Evolutionary conservation across 2,329 filamentous ascomycete species (phyloP).

Genomic region (Coleophoma eucalyptorum): DNA sequence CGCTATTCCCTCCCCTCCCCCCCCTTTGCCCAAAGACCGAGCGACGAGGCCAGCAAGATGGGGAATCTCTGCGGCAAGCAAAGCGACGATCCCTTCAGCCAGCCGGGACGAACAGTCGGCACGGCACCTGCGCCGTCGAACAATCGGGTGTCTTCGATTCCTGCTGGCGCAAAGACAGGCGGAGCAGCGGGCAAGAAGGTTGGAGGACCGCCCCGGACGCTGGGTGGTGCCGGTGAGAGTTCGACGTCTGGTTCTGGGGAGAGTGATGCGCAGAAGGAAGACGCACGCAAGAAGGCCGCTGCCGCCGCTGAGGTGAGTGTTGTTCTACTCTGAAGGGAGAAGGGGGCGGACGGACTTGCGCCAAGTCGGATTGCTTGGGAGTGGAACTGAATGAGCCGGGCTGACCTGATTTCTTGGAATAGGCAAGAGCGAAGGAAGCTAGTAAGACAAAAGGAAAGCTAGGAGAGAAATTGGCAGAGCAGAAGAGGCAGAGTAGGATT

Average conservation of each 20-base stretch:
- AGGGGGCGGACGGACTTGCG: too few species aligned
- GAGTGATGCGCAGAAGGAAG: slow-evolving; percentile 31
- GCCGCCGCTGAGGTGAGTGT: slow-evolving; percentile 76
- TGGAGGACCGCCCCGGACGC: slow-evolving; percentile 55
- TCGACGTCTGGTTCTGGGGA: slow-evolving; percentile 10
- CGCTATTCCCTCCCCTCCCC: too few species aligned
- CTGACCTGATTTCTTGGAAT: slow-evolving; percentile 9
- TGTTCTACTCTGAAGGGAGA: neutral
- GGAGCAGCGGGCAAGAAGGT: slow-evolving; percentile 47
- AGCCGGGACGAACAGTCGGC: slow-evolving; percentile 70
- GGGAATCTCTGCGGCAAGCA: slow-evolving; percentile 85
- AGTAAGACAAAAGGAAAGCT: slow-evolving; percentile 59
- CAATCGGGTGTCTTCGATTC: slow-evolving; percentile 45
- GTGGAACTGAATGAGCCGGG: slow-evolving; percentile 1
- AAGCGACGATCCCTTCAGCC: slow-evolving; percentile 63
- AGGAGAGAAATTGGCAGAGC: slow-evolving; percentile 64
- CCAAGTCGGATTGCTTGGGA: too few species aligned
- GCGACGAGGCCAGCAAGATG: slow-evolving; percentile 45
- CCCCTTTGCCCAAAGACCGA: too few species aligned
- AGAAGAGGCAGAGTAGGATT: slow-evolving; percentile 69
- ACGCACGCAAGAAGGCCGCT: slow-evolving; percentile 71
- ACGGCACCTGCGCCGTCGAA: slow-evolving; percentile 39
- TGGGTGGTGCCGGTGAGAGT: slow-evolving; percentile 44
- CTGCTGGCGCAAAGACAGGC: slow-evolving; percentile 36
- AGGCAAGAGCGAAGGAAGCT: slow-evolving; percentile 65